These are phyloP conservation scores for Eucalyptus microcorys DNA, from an alignment of 345 rosid genomes.

Conservation along the genomic window DNA sequence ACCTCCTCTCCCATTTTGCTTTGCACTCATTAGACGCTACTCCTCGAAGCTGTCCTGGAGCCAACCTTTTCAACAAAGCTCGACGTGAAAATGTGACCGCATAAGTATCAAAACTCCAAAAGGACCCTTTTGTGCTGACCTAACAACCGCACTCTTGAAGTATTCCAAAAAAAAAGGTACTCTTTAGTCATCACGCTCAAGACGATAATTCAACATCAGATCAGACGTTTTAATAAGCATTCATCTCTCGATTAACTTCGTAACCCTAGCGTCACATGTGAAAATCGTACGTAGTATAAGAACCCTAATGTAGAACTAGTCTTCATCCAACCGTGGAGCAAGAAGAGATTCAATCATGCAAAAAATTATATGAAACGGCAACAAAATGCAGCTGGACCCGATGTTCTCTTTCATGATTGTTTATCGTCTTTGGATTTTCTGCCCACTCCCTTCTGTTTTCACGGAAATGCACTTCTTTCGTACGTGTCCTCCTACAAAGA, in stretches of 20 bases:
- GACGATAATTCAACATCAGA: neutral
- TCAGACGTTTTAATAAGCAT: neutral
- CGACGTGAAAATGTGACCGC: neutral
- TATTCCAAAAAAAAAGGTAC: neutral
- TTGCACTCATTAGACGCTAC: neutral
- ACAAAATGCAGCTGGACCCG: neutral
- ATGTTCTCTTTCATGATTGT: neutral
- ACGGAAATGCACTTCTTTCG: neutral
- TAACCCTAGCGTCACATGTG: neutral
- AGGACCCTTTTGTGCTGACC: neutral
- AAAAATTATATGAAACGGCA: neutral
- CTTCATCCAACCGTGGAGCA: neutral
- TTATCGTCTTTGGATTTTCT: neutral
- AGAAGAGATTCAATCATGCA: neutral
- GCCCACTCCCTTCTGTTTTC: neutral
- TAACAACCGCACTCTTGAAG: neutral
- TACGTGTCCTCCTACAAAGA: neutral
- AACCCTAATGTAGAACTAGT: neutral
- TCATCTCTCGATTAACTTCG: neutral
- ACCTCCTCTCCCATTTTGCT: neutral
- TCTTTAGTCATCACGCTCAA: neutral
- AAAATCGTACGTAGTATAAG: neutral
- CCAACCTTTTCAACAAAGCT: neutral
- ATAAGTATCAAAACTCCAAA: neutral
- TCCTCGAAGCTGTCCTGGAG: neutral